A percentile compares a stretch with the other conserved stretches of the same genome.
Evolutionary conservation across 2,329 filamentous ascomycete species (phyloP).

Genomic region (Talaromyces marneffei): DNA sequence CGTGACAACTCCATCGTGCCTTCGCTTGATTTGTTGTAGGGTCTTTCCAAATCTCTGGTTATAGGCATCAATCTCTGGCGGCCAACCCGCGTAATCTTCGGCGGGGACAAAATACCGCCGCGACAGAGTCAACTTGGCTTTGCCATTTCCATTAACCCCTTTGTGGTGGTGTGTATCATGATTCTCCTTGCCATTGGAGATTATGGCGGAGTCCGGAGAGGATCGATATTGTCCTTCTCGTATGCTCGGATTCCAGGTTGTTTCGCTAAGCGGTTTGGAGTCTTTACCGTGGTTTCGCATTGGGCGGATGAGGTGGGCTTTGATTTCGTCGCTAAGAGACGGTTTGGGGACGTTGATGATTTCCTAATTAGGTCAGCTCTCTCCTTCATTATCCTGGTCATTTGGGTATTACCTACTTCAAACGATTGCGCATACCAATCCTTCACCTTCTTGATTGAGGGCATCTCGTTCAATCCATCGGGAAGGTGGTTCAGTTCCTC

Average conservation of each 20-base stretch:
- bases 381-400: background rate
- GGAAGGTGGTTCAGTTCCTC: conserved; percentile 88
- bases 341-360: conserved; percentile 82
- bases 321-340: conserved; percentile 66
- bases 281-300: conserved; percentile 50
- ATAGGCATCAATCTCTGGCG: conserved; percentile 87
- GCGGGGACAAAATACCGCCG: conserved; percentile 87
- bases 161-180: conserved; percentile 34
- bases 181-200: conserved; percentile 42
- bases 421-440: conserved; percentile 99
- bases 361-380: conserved; percentile 50
- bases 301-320: conserved; percentile 63
- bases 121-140: conserved; percentile 40
- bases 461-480: conserved; percentile 96
- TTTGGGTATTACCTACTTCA: conserved; percentile 74
- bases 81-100: conserved; percentile 85
- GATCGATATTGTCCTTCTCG: conserved; percentile 72
- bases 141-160: conserved; percentile 37
- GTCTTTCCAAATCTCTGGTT: conserved; percentile 86
- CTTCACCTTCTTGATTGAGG: conserved; percentile 87
- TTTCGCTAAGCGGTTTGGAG: conserved; percentile 67
- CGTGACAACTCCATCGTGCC: conserved; percentile 95
- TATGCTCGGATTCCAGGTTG: conserved; percentile 85
- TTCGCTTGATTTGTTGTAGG: conserved; percentile 86
- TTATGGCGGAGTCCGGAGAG: conserved; percentile 28